A percentile compares a stretch with the other conserved stretches of the same genome.
phyloP scores from a whole-genome alignment of 2,329 filamentous ascomycete species.

The Coleophoma cylindrospora region DNA sequence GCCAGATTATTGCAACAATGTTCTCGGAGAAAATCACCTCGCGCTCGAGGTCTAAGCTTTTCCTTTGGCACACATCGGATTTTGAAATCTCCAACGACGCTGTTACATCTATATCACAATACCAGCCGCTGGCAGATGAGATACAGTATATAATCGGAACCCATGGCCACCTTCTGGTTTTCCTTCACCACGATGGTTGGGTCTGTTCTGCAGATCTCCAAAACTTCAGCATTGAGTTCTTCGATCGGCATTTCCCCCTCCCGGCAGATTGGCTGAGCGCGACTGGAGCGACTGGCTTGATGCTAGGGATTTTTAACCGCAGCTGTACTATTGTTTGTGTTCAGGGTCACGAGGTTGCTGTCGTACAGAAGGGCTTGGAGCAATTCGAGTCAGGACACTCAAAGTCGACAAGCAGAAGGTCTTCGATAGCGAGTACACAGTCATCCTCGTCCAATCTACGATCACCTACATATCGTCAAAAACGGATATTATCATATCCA shows the following conservation, averaged over 20 bases:
- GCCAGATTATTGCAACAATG: not conserved
- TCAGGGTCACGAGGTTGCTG: slow-evolving; percentile 12
- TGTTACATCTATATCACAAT: not conserved
- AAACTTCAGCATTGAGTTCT: not conserved
- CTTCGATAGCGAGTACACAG: not conserved
- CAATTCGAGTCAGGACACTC: not conserved
- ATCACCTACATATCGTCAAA: no score
- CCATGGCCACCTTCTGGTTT: slow-evolving; percentile 1
- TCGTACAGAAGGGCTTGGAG: slow-evolving; percentile 12
- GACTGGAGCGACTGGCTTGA: slow-evolving; percentile 4
- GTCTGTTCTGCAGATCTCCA: slow-evolving; percentile 6
- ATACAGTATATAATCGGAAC: not conserved
- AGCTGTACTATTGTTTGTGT: slow-evolving; percentile 12
- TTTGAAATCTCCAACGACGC: not conserved
- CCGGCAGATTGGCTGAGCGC: slow-evolving; percentile 11
- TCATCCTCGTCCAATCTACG: no score
- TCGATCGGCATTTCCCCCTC: slow-evolving; percentile 11
- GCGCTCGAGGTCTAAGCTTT: not conserved
- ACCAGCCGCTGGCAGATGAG: not conserved
- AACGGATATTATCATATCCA: no score
- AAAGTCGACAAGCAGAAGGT: not conserved
- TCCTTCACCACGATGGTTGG: slow-evolving; percentile 9
- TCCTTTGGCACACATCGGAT: not conserved
- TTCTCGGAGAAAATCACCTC: not conserved
- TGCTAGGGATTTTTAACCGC: slow-evolving; percentile 5